These are phyloP conservation scores for Kodamaea jinghongensis DNA, from an alignment of 805 yeast species.

Conservation along the genomic window DNA sequence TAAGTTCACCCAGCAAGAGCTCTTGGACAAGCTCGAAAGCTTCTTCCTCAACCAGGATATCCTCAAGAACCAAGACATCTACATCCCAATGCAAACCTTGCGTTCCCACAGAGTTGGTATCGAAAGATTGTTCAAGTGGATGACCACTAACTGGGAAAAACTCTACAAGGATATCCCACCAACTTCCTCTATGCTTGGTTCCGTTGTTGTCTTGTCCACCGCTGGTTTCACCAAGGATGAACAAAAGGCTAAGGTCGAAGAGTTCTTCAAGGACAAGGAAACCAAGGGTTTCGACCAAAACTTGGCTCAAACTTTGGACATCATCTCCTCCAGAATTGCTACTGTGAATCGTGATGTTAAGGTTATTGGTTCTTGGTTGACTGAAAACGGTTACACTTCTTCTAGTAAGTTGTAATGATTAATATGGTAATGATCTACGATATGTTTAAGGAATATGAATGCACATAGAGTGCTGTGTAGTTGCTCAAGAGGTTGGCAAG, in stretches of 20 bases:
- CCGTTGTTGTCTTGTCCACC: conserved; percentile 63
- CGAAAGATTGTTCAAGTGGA: conserved; percentile 71
- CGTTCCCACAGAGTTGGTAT: conserved; percentile 62
- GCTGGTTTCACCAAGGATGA: conserved; percentile 58
- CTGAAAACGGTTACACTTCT: conserved; percentile 28
- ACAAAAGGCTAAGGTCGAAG: conserved; percentile 49
- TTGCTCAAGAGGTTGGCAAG: too few species aligned
- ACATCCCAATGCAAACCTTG: conserved; percentile 75
- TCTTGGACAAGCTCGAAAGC: conserved; percentile 55
- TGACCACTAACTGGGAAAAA: conserved; percentile 68
- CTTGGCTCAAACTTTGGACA: conserved; percentile 64
- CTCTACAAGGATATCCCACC: conserved; percentile 72
- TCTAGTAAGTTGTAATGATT: conserved; percentile 7
- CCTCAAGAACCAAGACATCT: conserved; percentile 67
- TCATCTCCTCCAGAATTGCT: conserved; percentile 50
- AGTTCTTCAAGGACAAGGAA: conserved; percentile 51
- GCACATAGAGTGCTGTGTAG: too few species aligned
- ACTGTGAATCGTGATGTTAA: conserved; percentile 59
- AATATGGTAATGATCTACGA: background rate
- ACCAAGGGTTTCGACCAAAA: conserved; percentile 65
- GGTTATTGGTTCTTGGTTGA: conserved; percentile 49
- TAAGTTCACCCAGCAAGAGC: conserved; percentile 48
- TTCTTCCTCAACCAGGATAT: conserved; percentile 55
- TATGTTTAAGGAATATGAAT: too few species aligned
- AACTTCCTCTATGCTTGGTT: conserved; percentile 73